Base-by-base conservation (phyloP, 2,329 filamentous ascomycete genomes). In the Acrocalymma vagum region DNA sequence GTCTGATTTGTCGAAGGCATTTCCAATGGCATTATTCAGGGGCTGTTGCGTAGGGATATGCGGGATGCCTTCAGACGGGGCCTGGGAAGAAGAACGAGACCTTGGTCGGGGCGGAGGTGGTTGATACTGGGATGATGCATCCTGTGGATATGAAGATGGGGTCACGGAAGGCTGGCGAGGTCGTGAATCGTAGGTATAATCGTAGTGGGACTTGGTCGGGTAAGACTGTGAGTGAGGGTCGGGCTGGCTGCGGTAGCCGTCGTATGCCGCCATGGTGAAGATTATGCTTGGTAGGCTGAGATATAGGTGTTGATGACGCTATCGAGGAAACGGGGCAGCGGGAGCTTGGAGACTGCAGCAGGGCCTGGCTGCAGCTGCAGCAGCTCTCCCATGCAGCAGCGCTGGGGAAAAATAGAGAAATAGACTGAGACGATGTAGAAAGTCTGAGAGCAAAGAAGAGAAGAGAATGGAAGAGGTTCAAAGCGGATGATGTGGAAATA, bases 21-120 rank as follows among this genome's bases (percentile, higher is more conserved):
- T 76, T 52, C 73, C 77, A 51, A 84, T 78, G 22, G 80, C 81
- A 53, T 82, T 79, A 52, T 79, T 78, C 51, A 84, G 75, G 9
- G 76, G 76, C 44, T 75, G 73, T 41, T 67, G 65, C 5, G 63
- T 50, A 26, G 75, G 73, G n/a, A n/a, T n/a, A 42, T 72, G 72
- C 15, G 63, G 60, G 7, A 68, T 44, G 7, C 49, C 46, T 27
- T 70, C 65, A 22, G 65, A 62, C n/a, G 51, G 54, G 30, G 57
- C 55, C 29, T 38, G 59, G 29, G 65, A 68, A n/a, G 64, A 60
- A 11, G 62, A 55, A 38, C 63, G 62, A 14, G 63, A 67, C 20
- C 42, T 48, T 15, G 44, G 48, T 26, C 51, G 29, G 9, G 51
- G 58, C 9, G 51, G 51, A 24, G 36, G 50, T 16, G 58, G 43